Conservation (phyloP, 108 stramenopile genomes). For the Mediolabrus comicus region DNA sequence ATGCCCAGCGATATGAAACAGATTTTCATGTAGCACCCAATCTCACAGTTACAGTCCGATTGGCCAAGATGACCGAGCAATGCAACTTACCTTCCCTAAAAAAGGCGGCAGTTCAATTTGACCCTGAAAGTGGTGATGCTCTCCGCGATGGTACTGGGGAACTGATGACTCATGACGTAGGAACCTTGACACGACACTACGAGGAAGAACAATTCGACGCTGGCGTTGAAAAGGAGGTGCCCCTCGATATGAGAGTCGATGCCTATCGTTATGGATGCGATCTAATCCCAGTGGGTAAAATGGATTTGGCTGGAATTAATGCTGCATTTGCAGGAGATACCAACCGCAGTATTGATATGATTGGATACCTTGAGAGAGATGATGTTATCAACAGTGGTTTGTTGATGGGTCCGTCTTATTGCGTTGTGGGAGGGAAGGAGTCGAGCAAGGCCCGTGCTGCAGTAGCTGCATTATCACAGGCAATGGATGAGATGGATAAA, state of each 20-base stretch:
- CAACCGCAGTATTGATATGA: constrained; percentile 51
- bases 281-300: constrained; percentile 66
- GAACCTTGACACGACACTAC: constrained; percentile 42
- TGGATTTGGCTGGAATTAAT: constrained; percentile 72
- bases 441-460: constrained; percentile 60
- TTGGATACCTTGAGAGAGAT: constrained; percentile 61
- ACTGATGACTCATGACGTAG: constrained; percentile 45
- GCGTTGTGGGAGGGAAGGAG: constrained; percentile 56
- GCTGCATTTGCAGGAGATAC: constrained; percentile 24
- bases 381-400: constrained; percentile 37
- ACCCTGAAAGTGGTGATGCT: constrained; percentile 36
- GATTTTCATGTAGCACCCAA: constrained; percentile 70
- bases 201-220: constrained; percentile 43
- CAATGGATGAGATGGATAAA: constrained; percentile 49
- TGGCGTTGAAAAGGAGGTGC: constrained; percentile 44
- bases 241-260: constrained; percentile 36
- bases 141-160: constrained; percentile 45
- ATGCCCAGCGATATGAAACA: constrained; percentile 50
- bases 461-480: constrained; percentile 68
- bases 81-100: constrained; percentile 45
- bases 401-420: constrained; percentile 68
- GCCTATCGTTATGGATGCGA: constrained; percentile 75
- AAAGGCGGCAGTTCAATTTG: constrained; percentile 47
- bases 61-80: constrained; percentile 38
- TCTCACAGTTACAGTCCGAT: constrained; percentile 51